A percentile compares a stretch with the other conserved stretches of the same genome.
These are phyloP conservation scores for Penicillium aurantiogriseum DNA, from an alignment of 2,329 filamentous ascomycete genomes.

Conservation along the genomic window DNA sequence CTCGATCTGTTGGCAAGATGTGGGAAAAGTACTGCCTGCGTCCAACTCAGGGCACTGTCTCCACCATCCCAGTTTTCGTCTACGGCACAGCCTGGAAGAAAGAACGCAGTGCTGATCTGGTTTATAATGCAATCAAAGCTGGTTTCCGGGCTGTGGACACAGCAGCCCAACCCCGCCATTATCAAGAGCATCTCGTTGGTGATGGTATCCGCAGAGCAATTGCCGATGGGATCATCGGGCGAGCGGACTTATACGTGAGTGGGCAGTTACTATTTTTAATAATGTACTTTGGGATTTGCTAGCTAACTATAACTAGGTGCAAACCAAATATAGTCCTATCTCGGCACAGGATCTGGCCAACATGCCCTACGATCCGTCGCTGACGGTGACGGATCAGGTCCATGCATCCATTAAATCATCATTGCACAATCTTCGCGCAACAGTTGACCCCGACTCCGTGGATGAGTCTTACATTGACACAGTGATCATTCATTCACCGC, in stretches of 20 bases:
- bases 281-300: not conserved
- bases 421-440: constrained; percentile 57
- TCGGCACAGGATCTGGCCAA: constrained; percentile 60
- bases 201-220: constrained; percentile 64
- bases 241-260: constrained; percentile 63
- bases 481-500: constrained; percentile 59
- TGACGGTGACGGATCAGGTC: constrained; percentile 63
- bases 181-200: constrained; percentile 69
- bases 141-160: constrained; percentile 77
- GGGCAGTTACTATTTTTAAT: not conserved
- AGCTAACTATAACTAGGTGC: constrained; percentile 52
- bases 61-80: constrained; percentile 51
- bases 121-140: constrained; percentile 64
- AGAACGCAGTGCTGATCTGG: constrained; percentile 63
- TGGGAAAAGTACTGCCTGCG: constrained; percentile 34
- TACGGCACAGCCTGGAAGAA: constrained; percentile 91
- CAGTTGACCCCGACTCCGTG: constrained; percentile 22
- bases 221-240: constrained; percentile 55
- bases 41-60: constrained; percentile 22
- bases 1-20: constrained; percentile 26
- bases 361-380: constrained; percentile 62
- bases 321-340: constrained; percentile 78
- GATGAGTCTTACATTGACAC: constrained; percentile 57
- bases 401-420: constrained; percentile 66
- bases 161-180: constrained; percentile 75